Base-by-base conservation (phyloP, 2,329 filamentous ascomycete species). In the Aureobasidium namibiae region DNA sequence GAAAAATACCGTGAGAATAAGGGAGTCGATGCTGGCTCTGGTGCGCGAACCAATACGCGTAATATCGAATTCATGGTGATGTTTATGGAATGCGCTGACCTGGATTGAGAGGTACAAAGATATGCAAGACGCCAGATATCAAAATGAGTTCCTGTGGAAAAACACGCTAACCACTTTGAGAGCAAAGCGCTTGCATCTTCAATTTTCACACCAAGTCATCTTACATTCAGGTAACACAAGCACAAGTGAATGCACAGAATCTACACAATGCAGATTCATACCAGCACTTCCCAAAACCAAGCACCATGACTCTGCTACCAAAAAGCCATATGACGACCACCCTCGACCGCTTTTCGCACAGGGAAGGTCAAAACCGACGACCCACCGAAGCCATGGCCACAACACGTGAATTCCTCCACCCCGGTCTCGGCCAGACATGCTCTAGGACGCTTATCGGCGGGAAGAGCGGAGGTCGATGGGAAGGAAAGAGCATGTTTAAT, bases 401-500 rank as follows among this genome's bases (percentile, higher is more conserved):
- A 26, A 34, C 52, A 56, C 52, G 21, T 45, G 39, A 54, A 24
- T n/a, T n/a, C 52, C 13, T 44, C 38, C 26, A 56, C 52, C 52
- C 50, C 52, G 39, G 36, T 39, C 29, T 56, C 52, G 52, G 52
- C 52, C 33, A 54, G 24, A 39, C 18, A 31, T 24, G 18, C 18
- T 13, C 33, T 39, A 24, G 29, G 52, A 54, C 50, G 50, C 10
- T 54, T 54, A 54, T 33, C 50, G 50, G 50, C 38, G 50, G 50
- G 50, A 52, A 52, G 34, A 13, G 48, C 48, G 48, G 33, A 26
- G 23, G 10, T 45, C 42, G 24, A 16, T n/a, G 13, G 26, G 13
- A 11, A 16, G 16, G 16, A 39, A 52, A 52, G 50, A 54, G 50
- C 50, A 54, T 54, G 50, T 54, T 54, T 41, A n/a, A 44, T 42